Evolutionary conservation across 495 filamentous ascomycete genomes (phyloP).

Genomic region (Massariosphaeria phaeospora): DNA sequence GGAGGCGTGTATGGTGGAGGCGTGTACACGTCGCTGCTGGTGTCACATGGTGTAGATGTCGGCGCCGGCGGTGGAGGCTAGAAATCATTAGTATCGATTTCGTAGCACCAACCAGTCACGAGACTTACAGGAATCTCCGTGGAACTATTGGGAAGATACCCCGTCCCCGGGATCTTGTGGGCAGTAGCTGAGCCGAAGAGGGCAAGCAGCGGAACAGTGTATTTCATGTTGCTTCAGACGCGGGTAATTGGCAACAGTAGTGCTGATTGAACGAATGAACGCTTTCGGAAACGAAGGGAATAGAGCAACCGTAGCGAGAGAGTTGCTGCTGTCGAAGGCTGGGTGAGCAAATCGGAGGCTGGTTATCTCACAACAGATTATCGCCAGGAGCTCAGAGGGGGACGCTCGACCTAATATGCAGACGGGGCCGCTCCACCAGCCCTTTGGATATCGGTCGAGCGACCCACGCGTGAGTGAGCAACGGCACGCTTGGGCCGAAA

Average conservation of each 20-base stretch:
- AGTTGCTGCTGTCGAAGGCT: conserved; percentile 31
- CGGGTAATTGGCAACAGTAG: conserved; percentile 1
- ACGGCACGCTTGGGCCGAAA: conserved; percentile 25
- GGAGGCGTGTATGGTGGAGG: conserved; percentile 14
- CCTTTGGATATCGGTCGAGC: conserved; percentile 9
- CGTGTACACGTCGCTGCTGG: not conserved
- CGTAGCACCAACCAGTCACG: not conserved
- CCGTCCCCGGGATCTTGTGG: conserved; percentile 15
- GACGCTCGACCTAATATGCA: conserved; percentile 18
- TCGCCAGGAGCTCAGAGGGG: conserved; percentile 10
- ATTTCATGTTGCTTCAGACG: conserved; percentile 20
- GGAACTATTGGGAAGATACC: not conserved
- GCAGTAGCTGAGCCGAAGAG: conserved; percentile 23
- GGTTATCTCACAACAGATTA: conserved; percentile 17
- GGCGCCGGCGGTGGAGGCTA: conserved; percentile 9
- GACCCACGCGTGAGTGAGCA: conserved; percentile 7
- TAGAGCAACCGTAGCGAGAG: conserved; percentile 34
- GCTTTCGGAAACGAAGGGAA: conserved; percentile 32
- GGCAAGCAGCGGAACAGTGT: conserved; percentile 20
- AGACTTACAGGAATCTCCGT: conserved; percentile 11
- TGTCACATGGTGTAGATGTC: not conserved
- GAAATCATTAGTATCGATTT: not conserved
- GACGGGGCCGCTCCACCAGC: not conserved
- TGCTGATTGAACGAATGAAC: conserved; percentile 14
- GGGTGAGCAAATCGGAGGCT: conserved; percentile 23